These are phyloP conservation scores for Venturia carpophila DNA, from an alignment of 2,329 filamentous ascomycete genomes.

Conservation along the genomic window DNA sequence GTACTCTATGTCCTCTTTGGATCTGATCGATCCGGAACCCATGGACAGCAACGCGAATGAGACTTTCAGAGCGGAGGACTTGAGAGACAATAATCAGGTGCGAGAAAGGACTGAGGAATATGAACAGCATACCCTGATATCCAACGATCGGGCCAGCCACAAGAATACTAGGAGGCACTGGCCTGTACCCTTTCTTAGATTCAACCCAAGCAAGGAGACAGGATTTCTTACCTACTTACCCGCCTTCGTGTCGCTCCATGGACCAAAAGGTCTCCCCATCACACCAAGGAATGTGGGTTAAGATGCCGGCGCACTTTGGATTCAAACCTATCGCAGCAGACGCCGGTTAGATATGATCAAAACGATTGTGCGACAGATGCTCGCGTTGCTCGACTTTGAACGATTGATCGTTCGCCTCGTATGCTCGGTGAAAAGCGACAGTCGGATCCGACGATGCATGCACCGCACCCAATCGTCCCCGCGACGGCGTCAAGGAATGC, in stretches of 20 bases:
- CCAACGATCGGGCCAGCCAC: neutral
- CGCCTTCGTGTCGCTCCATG: neutral
- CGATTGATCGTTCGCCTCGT: neutral
- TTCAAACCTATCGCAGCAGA: neutral
- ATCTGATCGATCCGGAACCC: neutral
- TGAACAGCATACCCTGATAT: neutral
- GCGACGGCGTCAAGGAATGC: neutral
- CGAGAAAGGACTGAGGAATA: neutral
- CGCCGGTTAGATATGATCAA: neutral
- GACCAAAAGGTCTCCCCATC: neutral
- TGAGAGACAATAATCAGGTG: neutral
- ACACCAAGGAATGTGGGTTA: neutral
- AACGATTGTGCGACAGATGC: neutral
- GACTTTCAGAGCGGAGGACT: neutral
- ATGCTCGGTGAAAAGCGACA: neutral
- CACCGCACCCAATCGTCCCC: neutral
- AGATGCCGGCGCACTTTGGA: neutral
- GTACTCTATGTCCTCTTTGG: neutral
- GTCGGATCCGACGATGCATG: neutral
- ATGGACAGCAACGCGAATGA: neutral
- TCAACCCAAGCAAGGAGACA: neutral
- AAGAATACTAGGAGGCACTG: neutral
- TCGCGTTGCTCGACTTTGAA: neutral
- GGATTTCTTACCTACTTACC: neutral
- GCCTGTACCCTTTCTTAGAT: conserved; percentile 7